Evolutionary conservation across 2,329 filamentous ascomycete species (phyloP).

Genomic region (Fonsecaea pedrosoi): DNA sequence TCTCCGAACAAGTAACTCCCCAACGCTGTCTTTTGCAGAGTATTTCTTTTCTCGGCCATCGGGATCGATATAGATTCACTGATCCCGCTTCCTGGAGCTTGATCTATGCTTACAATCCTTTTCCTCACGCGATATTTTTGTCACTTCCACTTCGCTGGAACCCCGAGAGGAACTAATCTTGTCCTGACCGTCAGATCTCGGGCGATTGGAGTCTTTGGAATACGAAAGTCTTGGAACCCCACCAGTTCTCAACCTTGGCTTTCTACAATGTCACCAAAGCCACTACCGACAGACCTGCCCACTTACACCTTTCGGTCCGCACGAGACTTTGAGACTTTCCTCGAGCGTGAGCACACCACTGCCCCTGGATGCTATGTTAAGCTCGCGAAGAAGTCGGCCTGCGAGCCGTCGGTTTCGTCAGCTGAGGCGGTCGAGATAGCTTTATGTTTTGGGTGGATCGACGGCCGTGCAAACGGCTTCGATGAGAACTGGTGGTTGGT

Average conservation of each 20-base stretch:
- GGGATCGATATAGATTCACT: too few species aligned
- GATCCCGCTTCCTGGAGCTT: too few species aligned
- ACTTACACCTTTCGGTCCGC: conserved; percentile 42
- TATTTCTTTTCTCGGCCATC: too few species aligned
- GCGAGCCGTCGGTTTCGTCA: conserved; percentile 54
- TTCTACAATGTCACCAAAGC: conserved; percentile 23
- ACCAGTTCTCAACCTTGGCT: background rate
- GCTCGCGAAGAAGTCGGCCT: conserved; percentile 57
- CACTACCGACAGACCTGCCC: conserved; percentile 41
- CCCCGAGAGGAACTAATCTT: too few species aligned
- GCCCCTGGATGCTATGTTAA: conserved; percentile 56
- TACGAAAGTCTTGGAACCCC: background rate
- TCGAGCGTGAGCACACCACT: conserved; percentile 48
- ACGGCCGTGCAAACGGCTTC: conserved; percentile 58
- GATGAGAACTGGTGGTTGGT: conserved; percentile 60
- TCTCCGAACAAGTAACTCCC: too few species aligned
- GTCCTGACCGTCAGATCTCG: too few species aligned
- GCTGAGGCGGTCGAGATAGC: conserved; percentile 62
- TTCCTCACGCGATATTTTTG: too few species aligned
- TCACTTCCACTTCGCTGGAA: too few species aligned
- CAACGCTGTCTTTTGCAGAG: too few species aligned
- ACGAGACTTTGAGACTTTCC: conserved; percentile 49
- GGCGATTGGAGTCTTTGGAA: too few species aligned
- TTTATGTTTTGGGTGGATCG: conserved; percentile 69
- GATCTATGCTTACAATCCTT: too few species aligned